phyloP scores from a whole-genome alignment of 1,284 basidiomycete species.

The Irpex sp. region DNA sequence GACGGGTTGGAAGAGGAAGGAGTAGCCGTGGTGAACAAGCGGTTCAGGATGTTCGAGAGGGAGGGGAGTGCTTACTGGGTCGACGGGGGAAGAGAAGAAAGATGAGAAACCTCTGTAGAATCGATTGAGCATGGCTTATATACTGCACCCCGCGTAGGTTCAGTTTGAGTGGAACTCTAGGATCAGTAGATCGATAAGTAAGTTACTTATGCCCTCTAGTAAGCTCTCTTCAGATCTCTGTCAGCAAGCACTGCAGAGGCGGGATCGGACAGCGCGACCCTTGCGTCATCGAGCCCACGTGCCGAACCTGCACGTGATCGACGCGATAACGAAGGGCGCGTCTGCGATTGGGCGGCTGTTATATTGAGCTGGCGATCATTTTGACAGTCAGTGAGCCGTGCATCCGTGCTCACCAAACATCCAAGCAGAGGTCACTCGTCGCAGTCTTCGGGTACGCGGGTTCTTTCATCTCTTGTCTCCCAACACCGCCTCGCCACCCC shows the following conservation, averaged over 20 bases:
- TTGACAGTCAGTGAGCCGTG: neutral
- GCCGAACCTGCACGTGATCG: neutral
- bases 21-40: slow-evolving; percentile 19
- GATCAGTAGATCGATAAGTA: too few species aligned
- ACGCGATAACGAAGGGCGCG: neutral
- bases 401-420: neutral
- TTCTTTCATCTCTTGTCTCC: neutral
- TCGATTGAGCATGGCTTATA: slow-evolving; percentile 17
- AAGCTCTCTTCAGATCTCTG: too few species aligned
- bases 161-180: too few species aligned
- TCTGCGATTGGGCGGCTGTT: neutral
- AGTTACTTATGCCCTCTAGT: too few species aligned
- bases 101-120: slow-evolving; percentile 24
- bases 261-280: neutral
- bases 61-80: slow-evolving; percentile 23
- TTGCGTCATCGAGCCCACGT: neutral
- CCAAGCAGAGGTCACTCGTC: neutral
- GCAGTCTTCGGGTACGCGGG: neutral
- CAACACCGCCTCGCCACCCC: neutral
- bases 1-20: slow-evolving; percentile 34
- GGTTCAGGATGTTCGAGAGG: slow-evolving; percentile 4
- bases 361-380: neutral
- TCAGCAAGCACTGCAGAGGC: too few species aligned
- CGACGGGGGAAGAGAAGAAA: slow-evolving; percentile 11
- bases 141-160: neutral